These are phyloP conservation scores for Golubevia sp. DNA, from an alignment of 1,284 basidiomycete genomes.

Conservation along the genomic window DNA sequence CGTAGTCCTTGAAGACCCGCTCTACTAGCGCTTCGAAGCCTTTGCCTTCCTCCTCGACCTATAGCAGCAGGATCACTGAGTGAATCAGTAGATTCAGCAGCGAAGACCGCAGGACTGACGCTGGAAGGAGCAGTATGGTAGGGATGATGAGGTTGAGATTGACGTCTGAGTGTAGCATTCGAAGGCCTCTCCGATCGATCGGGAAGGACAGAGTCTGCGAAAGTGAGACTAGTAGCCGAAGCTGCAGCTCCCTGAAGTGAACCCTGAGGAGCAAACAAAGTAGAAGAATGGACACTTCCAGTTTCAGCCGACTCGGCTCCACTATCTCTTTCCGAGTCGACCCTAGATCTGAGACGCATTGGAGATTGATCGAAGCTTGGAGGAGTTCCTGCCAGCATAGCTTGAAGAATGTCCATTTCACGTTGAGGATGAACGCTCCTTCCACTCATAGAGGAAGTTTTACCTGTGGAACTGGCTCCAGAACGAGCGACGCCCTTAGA, in stretches of 20 bases:
- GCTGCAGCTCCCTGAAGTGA: not conserved
- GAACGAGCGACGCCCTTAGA: conserved; percentile 18
- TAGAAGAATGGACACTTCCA: not conserved
- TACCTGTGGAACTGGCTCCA: conserved; percentile 4
- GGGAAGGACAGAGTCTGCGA: conserved; percentile 4
- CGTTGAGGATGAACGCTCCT: conserved; percentile 28
- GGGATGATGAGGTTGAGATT: conserved; percentile 1
- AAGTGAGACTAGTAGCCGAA: conserved; percentile 2
- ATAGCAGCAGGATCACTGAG: conserved; percentile 16
- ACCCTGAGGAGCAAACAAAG: no score
- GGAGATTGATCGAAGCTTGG: conserved; percentile 7
- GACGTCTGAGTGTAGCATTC: not conserved
- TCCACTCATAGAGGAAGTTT: conserved; percentile 10
- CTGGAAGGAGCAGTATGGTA: conserved; percentile 15
- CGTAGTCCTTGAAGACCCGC: conserved; percentile 33
- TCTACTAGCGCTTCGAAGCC: conserved; percentile 32
- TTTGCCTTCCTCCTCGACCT: conserved; percentile 25
- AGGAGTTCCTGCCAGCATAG: conserved; percentile 27
- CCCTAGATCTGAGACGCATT: conserved; percentile 10
- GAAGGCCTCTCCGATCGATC: conserved; percentile 3
- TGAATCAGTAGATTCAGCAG: conserved; percentile 4
- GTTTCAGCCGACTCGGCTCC: not conserved
- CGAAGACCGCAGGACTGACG: conserved; percentile 4
- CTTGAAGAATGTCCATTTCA: conserved; percentile 42
- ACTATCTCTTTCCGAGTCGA: conserved; percentile 10